These are phyloP conservation scores for Mortierella antarctica DNA, from an alignment of 192 early-diverging fungal species.

Conservation along the genomic window DNA sequence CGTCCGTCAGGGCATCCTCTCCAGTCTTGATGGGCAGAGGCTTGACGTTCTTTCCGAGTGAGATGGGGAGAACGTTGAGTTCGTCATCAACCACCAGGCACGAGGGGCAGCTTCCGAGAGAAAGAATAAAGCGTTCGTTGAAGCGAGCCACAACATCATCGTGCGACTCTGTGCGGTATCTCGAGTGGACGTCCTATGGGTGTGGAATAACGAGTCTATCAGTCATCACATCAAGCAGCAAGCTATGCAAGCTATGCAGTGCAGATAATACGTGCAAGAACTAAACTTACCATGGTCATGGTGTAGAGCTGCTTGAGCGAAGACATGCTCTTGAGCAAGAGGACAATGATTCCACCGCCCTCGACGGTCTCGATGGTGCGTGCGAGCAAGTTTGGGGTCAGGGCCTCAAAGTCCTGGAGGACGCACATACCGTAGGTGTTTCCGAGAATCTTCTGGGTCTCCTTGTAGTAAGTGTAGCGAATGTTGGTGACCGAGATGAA, in stretches of 20 bases:
- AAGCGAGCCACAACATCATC: constrained; percentile 95
- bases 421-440: constrained; percentile 99
- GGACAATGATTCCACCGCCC: constrained; percentile 94
- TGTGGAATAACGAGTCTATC: no score
- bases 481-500: constrained; percentile 96
- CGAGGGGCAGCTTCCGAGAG: constrained; percentile 85
- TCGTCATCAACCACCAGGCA: constrained; percentile 98
- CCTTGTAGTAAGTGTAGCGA: constrained; percentile 99
- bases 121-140: constrained; percentile 98
- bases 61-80: constrained; percentile 96
- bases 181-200: constrained; percentile 89
- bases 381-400: constrained; percentile 97
- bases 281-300: constrained; percentile 87
- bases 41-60: constrained; percentile 93
- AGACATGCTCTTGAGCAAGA: constrained; percentile 94
- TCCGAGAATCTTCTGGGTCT: constrained; percentile 97
- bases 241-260: not conserved
- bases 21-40: constrained; percentile 73
- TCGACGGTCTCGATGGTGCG: constrained; percentile 99
- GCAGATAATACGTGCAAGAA: not conserved
- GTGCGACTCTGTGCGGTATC: constrained; percentile 95
- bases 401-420: constrained; percentile 97
- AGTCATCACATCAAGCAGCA: not conserved
- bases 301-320: constrained; percentile 97
- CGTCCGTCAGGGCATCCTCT: constrained; percentile 58